Evolutionary conservation across 1,284 basidiomycete species (phyloP).

Genomic region (Apiotrichum mycotoxinovorans): DNA sequence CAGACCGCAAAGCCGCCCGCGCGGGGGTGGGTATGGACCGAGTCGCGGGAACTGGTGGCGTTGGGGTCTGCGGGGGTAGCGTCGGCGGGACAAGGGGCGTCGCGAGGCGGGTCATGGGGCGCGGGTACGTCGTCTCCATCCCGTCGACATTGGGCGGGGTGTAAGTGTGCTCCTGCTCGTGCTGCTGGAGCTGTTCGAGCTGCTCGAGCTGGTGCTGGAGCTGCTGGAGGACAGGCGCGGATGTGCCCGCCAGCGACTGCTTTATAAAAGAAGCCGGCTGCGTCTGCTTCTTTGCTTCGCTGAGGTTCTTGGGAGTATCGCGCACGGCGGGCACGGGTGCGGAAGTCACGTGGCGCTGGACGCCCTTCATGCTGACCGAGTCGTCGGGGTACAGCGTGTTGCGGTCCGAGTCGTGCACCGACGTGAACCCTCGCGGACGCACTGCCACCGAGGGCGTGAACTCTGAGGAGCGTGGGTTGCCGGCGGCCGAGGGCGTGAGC

Average conservation of each 20-base stretch:
- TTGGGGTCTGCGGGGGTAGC: too few relatives aligned
- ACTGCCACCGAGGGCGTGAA: too few relatives aligned
- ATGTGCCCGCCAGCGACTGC: too few relatives aligned
- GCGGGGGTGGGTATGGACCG: too few relatives aligned
- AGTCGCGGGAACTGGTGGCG: too few relatives aligned
- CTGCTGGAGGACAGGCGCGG: not conserved
- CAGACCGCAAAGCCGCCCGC: too few relatives aligned
- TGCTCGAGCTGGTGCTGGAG: not conserved
- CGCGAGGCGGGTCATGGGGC: constrained; percentile 1
- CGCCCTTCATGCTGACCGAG: not conserved
- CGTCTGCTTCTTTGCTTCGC: too few relatives aligned
- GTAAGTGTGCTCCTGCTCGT: not conserved
- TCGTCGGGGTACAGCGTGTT: constrained; percentile 2
- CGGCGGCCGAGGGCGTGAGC: too few relatives aligned
- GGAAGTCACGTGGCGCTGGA: not conserved
- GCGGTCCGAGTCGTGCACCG: not conserved
- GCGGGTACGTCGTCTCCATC: not conserved
- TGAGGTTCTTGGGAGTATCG: not conserved
- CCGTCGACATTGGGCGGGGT: not conserved
- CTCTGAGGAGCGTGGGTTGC: not conserved
- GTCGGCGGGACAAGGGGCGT: not conserved
- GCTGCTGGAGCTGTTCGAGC: not conserved
- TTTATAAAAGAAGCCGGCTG: too few relatives aligned
- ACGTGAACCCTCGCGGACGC: too few relatives aligned
- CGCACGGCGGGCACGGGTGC: not conserved